Conservation (phyloP, 2,329 filamentous ascomycete genomes). For the Oidium heveae region DNA sequence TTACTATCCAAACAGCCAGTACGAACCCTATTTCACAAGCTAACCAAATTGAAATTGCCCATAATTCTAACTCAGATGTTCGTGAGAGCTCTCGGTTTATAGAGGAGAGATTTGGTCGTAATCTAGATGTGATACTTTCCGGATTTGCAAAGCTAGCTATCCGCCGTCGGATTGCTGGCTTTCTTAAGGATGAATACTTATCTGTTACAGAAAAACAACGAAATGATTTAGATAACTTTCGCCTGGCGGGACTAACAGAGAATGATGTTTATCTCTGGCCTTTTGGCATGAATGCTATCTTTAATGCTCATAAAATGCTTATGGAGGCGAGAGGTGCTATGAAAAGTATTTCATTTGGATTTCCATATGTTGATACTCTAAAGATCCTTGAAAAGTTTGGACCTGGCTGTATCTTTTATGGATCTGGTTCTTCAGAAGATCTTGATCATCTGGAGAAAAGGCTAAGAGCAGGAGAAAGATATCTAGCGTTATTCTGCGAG, state of each 20-base stretch:
- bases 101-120: constrained; percentile 83
- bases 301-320: constrained; percentile 56
- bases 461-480: constrained; percentile 46
- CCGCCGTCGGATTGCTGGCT: constrained; percentile 65
- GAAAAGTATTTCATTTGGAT: constrained; percentile 82
- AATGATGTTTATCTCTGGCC: constrained; percentile 77
- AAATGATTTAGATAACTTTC: constrained; percentile 23
- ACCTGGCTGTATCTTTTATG: constrained; percentile 70
- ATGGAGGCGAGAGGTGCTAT: constrained; percentile 34
- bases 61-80: constrained; percentile 7
- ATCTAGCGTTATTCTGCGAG: constrained; percentile 72
- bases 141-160: constrained; percentile 69
- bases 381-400: constrained; percentile 93
- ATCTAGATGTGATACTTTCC: constrained; percentile 57
- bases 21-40: constrained; percentile 1
- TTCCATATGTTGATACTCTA: constrained; percentile 88
- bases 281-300: constrained; percentile 87
- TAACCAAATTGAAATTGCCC: not conserved
- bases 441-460: constrained; percentile 60
- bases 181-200: constrained; percentile 45
- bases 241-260: constrained; percentile 43
- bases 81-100: constrained; percentile 58
- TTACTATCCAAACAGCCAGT: constrained; percentile 17
- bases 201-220: constrained; percentile 26
- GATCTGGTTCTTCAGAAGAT: constrained; percentile 49